Base-by-base conservation (phyloP, 1,284 basidiomycete species). In the Leccinum pachyderme region DNA sequence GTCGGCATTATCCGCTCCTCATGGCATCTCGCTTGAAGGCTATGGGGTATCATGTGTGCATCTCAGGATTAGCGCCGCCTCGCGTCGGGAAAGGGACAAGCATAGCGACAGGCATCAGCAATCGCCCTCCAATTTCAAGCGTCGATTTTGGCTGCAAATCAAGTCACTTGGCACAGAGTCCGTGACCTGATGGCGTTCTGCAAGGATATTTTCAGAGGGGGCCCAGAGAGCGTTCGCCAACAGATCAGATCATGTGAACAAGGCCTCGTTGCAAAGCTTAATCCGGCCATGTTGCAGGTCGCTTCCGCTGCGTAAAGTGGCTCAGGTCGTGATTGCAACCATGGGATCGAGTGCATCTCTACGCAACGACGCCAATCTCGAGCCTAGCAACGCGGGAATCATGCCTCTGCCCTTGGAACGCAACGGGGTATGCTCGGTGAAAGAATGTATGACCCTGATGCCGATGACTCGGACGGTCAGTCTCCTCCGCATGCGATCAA, bases 71-170 rank as follows among this genome's bases (percentile, higher is more conserved):
- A 37, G 35, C 3, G 35, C 5, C 35, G 4, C 18, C 35, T 37
- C 35, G n/a, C 35, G 35, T 18, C 12, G 7, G 28, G 9, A 44
- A 45, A 22, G 7, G 27, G 31, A 15, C 70, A 33, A 73, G 5
- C 6, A 33, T 33, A 15, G 18, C 77, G 77, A 2, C 35, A 74
- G 81, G 64, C 75, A 74, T 52, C 81, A 81, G 67, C 72, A 78
- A n/a, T 37, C 35, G 29, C 73, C 73, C 11, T 73, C 75, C 7
- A 80, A 76, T 24, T 79, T 37, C 35, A 37, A 18, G 77, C 60
- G 67, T 81, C 60, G 79, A 82, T 76, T 74, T 76, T 2, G 54
- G 64, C 75, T 28, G 79, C 76, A n/a, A 67, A 74, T 58, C 35
- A 65, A 68, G 0, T 57, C 61, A 1, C 53, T 74, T 18, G 58